phyloP scores from a whole-genome alignment of 257 asterid genomes.

The Scutellaria minor region DNA sequence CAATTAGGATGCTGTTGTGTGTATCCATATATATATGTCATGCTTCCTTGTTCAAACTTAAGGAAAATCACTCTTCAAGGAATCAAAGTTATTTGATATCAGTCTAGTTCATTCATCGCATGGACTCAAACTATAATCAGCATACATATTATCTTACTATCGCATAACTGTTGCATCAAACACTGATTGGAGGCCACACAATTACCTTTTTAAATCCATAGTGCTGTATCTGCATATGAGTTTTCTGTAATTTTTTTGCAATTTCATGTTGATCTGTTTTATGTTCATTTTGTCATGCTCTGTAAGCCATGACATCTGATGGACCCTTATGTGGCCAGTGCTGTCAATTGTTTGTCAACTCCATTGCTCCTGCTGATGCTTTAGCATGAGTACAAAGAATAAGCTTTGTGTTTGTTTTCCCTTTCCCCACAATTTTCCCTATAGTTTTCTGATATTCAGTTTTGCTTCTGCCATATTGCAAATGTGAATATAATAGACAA shows the following conservation, averaged over 20 bases:
- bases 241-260: not conserved
- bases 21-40: conserved; percentile 13
- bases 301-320: not conserved
- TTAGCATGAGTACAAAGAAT: not conserved
- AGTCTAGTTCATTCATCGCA: not conserved
- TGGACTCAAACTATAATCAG: not conserved
- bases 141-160: not conserved
- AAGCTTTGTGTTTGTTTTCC: conserved; percentile 8
- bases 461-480: conserved; percentile 18
- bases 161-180: not conserved
- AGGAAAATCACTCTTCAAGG: not conserved
- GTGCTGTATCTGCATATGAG: not conserved
- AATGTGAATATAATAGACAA: conserved; percentile 3
- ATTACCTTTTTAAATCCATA: conserved; percentile 11
- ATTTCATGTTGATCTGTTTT: conserved; percentile 2
- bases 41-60: conserved; percentile 15
- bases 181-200: not conserved
- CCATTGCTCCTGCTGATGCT: conserved; percentile 12
- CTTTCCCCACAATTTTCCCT: not conserved
- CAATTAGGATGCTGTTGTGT: not conserved
- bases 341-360: conserved; percentile 11
- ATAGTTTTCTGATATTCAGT: not conserved
- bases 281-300: not conserved
- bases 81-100: not conserved
- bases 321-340: not conserved